These are phyloP conservation scores for Fusarium ramigenum DNA, from an alignment of 2,329 filamentous ascomycete genomes.

Conservation along the genomic window DNA sequence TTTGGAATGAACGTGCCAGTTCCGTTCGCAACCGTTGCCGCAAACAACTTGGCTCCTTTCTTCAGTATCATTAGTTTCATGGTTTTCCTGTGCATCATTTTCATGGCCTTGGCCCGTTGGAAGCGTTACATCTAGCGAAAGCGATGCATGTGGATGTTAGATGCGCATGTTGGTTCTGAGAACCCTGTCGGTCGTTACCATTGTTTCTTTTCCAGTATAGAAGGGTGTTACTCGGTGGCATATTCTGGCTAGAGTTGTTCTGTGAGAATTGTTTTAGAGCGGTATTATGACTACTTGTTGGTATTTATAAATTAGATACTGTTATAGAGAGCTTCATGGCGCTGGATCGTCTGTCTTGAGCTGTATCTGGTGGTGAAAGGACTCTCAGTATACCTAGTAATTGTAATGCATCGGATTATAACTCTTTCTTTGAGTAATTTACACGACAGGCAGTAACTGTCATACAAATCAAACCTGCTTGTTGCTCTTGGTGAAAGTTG, in stretches of 20 bases:
- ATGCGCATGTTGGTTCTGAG: neutral
- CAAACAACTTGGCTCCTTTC: slow-evolving; percentile 57
- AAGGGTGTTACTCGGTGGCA: slow-evolving; percentile 15
- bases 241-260: slow-evolving; percentile 20
- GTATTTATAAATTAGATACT: slow-evolving; percentile 20
- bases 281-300: slow-evolving; percentile 11
- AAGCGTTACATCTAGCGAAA: slow-evolving; percentile 58
- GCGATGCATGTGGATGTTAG: slow-evolving; percentile 54
- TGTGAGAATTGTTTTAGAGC: slow-evolving; percentile 2
- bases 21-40: slow-evolving; percentile 63
- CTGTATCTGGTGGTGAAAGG: neutral
- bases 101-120: slow-evolving; percentile 57
- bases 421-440: neutral
- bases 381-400: too few relatives aligned
- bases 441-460: neutral
- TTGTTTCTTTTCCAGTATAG: slow-evolving; percentile 27
- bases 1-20: slow-evolving; percentile 90
- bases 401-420: neutral
- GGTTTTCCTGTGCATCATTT: slow-evolving; percentile 59
- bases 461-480: neutral
- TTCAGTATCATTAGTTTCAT: slow-evolving; percentile 53
- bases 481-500: neutral
- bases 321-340: slow-evolving; percentile 15
- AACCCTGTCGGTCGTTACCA: slow-evolving; percentile 2
- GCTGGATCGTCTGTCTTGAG: neutral